These are phyloP conservation scores for Suzukiozyma palmioleophila DNA, from an alignment of 1,139 yeast genomes.

Conservation along the genomic window DNA sequence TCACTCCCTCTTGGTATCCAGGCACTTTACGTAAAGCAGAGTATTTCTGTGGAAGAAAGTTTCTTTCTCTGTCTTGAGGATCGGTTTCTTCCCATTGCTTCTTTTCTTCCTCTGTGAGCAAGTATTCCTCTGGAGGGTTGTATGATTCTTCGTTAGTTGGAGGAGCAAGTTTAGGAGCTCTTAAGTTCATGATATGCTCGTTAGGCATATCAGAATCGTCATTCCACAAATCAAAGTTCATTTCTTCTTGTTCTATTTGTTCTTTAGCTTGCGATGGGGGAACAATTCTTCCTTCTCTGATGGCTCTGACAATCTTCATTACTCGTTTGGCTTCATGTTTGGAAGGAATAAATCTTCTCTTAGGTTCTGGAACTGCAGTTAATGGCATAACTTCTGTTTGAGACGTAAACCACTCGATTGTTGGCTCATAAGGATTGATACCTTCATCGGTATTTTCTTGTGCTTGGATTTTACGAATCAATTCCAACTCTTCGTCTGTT, in stretches of 20 bases:
- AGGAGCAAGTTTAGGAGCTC: slow-evolving; percentile 94
- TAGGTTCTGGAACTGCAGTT: slow-evolving; percentile 93
- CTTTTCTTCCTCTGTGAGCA: slow-evolving; percentile 73
- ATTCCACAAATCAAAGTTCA: slow-evolving; percentile 82
- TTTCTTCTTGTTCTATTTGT: slow-evolving; percentile 46
- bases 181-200: slow-evolving; percentile 80
- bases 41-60: slow-evolving; percentile 80
- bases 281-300: slow-evolving; percentile 90
- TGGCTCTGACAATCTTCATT: slow-evolving; percentile 94
- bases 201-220: slow-evolving; percentile 50
- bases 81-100: slow-evolving; percentile 69
- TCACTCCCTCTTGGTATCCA: slow-evolving; percentile 77
- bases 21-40: slow-evolving; percentile 86
- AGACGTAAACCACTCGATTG: slow-evolving; percentile 92
- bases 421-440: slow-evolving; percentile 87
- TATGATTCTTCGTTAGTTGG: slow-evolving; percentile 96
- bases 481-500: slow-evolving; percentile 84
- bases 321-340: slow-evolving; percentile 94
- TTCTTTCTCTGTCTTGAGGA: slow-evolving; percentile 73
- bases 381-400: slow-evolving; percentile 87
- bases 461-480: slow-evolving; percentile 79
- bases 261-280: slow-evolving; percentile 62
- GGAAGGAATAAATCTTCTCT: slow-evolving; percentile 93
- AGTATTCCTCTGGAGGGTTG: slow-evolving; percentile 95
- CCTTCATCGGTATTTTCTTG: slow-evolving; percentile 81